Evolutionary conservation across 768 basidiomycete species (phyloP).

Genomic region (Agaricus subrufescens): DNA sequence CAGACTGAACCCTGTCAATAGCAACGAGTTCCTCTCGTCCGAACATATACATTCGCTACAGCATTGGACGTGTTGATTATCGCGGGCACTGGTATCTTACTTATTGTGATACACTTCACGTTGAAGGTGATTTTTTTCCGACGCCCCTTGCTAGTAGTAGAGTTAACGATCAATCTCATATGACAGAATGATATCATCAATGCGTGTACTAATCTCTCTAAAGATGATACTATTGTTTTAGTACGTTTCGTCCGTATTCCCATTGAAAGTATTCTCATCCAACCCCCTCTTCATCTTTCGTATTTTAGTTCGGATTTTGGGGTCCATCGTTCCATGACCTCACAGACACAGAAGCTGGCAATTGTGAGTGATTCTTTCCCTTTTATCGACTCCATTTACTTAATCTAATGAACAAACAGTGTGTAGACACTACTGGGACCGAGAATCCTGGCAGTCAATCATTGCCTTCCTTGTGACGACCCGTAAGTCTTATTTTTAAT

Average conservation of each 20-base stretch:
- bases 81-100: slow-evolving; percentile 46
- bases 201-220: slow-evolving; percentile 44
- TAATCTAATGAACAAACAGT: slow-evolving; percentile 33
- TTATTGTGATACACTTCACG: slow-evolving; percentile 60
- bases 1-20: slow-evolving; percentile 16
- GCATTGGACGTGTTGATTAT: slow-evolving; percentile 43
- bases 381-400: neutral
- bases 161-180: neutral
- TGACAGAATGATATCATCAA: slow-evolving; percentile 51
- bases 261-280: neutral
- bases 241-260: slow-evolving; percentile 21
- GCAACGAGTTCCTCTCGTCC: slow-evolving; percentile 53
- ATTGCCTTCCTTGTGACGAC: slow-evolving; percentile 54
- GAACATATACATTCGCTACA: slow-evolving; percentile 52
- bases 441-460: slow-evolving; percentile 66
- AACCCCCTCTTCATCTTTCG: neutral
- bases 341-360: slow-evolving; percentile 34
- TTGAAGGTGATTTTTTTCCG: slow-evolving; percentile 43
- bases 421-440: slow-evolving; percentile 57
- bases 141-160: neutral
- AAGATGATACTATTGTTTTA: slow-evolving; percentile 28
- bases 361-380: slow-evolving; percentile 34
- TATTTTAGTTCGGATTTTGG: slow-evolving; percentile 48
- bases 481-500: slow-evolving; percentile 32
- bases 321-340: slow-evolving; percentile 33